Percentiles rank a stretch among this genome's conserved stretches.
Conservation (phyloP, 2,329 filamentous ascomycete genomes). For the Didymella exigua region DNA sequence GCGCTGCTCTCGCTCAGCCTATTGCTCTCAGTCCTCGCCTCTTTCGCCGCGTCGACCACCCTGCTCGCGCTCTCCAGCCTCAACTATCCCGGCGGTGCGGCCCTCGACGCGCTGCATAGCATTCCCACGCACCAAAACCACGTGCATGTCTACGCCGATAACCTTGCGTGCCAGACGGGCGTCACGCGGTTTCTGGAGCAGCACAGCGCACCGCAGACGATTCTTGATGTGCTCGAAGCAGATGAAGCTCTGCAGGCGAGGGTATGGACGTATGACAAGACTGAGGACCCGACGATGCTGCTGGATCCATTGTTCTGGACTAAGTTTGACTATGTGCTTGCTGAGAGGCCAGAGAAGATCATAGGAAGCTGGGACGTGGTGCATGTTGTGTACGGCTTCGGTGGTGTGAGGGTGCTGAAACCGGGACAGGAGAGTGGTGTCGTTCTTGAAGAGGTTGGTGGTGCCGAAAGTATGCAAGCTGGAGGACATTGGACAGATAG, state of each 20-base stretch:
- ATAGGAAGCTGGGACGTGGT: constrained; percentile 61
- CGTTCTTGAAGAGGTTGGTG: constrained; percentile 20
- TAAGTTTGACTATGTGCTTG: constrained; percentile 63
- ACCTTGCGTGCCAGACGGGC: constrained; percentile 67
- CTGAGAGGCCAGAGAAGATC: constrained; percentile 56
- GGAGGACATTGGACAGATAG: constrained; percentile 21
- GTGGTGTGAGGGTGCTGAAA: constrained; percentile 55
- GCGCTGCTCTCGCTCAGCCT: constrained; percentile 61
- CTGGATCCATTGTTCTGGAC: constrained; percentile 62
- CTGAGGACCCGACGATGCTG: constrained; percentile 57
- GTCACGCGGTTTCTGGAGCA: constrained; percentile 63
- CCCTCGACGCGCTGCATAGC: constrained; percentile 60
- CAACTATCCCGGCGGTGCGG: constrained; percentile 92
- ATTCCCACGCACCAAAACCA: constrained; percentile 21
- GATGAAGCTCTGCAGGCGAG: constrained; percentile 22
- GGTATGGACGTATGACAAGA: constrained; percentile 66
- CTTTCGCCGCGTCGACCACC: constrained; percentile 65
- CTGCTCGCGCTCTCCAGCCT: constrained; percentile 81
- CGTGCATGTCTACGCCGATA: constrained; percentile 60
- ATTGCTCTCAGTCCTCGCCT: constrained; percentile 63
- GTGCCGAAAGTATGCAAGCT: constrained; percentile 23
- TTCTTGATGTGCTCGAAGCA: constrained; percentile 36
- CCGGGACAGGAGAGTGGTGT: constrained; percentile 47
- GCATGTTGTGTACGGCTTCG: constrained; percentile 58
- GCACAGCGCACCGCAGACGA: constrained; percentile 37